A percentile compares a stretch with the other conserved stretches of the same genome.
These are phyloP conservation scores for Trametes cinnabarina DNA, from an alignment of 768 basidiomycete genomes.

Conservation along the genomic window DNA sequence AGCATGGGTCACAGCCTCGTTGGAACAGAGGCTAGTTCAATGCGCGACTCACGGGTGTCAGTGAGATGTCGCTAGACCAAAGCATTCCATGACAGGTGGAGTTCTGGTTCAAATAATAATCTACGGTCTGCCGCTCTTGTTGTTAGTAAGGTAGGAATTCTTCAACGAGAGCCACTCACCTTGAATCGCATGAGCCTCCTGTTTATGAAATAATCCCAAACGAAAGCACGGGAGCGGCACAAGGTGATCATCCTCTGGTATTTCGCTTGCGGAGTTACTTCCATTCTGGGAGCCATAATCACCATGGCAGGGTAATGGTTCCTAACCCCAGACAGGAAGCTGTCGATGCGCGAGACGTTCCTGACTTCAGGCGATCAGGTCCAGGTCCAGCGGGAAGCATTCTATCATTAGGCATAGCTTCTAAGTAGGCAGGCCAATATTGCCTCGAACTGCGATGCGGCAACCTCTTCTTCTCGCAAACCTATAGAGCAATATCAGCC, in stretches of 20 bases:
- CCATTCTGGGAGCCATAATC: not conserved
- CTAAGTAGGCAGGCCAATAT: not conserved
- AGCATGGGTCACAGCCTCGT: constrained; percentile 1
- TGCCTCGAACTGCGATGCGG: too few species aligned
- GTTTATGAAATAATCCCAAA: not conserved
- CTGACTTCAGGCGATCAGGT: constrained; percentile 1
- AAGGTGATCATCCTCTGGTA: not conserved
- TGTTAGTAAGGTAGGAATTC: too few species aligned
- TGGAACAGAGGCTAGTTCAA: not conserved
- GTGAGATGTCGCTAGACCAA: not conserved
- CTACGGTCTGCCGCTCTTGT: too few species aligned
- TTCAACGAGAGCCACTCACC: too few species aligned
- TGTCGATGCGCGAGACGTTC: not conserved
- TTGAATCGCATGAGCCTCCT: too few species aligned
- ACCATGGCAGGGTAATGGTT: not conserved
- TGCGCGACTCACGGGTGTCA: not conserved
- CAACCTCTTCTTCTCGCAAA: too few species aligned
- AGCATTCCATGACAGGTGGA: not conserved
- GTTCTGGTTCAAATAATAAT: not conserved
- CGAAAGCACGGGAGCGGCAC: constrained; percentile 2
- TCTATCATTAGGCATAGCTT: not conserved
- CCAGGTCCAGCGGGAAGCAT: not conserved
- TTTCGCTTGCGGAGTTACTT: not conserved
- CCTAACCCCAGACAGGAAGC: not conserved
- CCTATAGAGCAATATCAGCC: not conserved